These are phyloP conservation scores for Vararia minispora DNA, from an alignment of 768 basidiomycete genomes.

Conservation along the genomic window DNA sequence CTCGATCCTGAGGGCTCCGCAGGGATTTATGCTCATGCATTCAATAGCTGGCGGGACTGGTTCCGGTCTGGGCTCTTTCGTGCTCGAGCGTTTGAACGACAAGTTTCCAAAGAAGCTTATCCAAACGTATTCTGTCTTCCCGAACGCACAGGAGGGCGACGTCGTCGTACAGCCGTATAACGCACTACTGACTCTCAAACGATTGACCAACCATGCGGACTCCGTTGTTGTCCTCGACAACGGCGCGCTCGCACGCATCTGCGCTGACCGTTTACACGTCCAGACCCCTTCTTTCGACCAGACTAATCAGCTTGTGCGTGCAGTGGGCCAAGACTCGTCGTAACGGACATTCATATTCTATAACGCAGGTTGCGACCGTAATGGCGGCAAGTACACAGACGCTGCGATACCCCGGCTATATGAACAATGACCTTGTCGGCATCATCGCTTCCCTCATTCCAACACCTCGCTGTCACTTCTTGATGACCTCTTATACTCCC, in stretches of 20 bases:
- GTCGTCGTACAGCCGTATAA: slow-evolving; percentile 99
- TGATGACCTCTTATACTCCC: slow-evolving; percentile 98
- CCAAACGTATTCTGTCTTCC: slow-evolving; percentile 98
- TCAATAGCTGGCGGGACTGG: slow-evolving; percentile 99
- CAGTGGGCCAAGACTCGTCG: no score
- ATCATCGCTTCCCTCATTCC: slow-evolving; percentile 96
- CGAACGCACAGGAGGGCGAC: slow-evolving; percentile 86
- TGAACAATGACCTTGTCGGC: slow-evolving; percentile 98
- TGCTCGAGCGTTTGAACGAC: slow-evolving; percentile 93
- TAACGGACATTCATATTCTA: no score
- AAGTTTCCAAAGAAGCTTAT: slow-evolving; percentile 98
- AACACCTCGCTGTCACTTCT: slow-evolving; percentile 93
- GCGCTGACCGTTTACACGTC: slow-evolving; percentile 82
- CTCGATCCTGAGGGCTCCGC: slow-evolving; percentile 6
- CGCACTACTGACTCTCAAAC: slow-evolving; percentile 83
- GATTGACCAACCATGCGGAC: slow-evolving; percentile 93
- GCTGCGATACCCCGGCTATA: slow-evolving; percentile 93
- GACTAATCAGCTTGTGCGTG: slow-evolving; percentile 76
- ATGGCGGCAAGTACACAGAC: slow-evolving; percentile 98
- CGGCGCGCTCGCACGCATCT: slow-evolving; percentile 84
- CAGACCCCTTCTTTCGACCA: slow-evolving; percentile 86
- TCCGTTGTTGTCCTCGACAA: slow-evolving; percentile 97
- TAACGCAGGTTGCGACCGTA: slow-evolving; percentile 78
- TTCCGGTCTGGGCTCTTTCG: slow-evolving; percentile 95
- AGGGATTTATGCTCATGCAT: slow-evolving; percentile 99